Evolutionary conservation across 768 basidiomycete species (phyloP).

Genomic region (Macrolepiota fuliginosa): DNA sequence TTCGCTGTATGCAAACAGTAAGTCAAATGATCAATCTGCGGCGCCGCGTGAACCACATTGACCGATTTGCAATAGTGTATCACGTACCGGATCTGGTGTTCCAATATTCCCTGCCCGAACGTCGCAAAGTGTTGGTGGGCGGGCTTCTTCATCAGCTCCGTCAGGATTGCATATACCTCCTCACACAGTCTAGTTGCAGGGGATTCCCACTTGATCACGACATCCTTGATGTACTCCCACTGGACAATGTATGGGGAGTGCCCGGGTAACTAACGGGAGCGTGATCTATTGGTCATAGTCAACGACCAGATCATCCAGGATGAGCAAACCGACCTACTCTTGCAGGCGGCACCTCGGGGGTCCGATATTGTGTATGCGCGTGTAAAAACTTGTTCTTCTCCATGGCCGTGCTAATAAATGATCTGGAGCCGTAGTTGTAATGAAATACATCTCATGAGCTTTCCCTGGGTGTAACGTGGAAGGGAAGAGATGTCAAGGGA

Average conservation of each 20-base stretch:
- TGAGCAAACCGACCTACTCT: too few species aligned
- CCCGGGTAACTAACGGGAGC: conserved; percentile 68
- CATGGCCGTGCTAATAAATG: too few species aligned
- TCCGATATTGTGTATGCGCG: too few species aligned
- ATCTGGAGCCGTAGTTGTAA: too few species aligned
- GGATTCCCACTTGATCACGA: conserved; percentile 44
- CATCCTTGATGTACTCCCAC: conserved; percentile 40
- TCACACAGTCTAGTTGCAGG: conserved; percentile 49
- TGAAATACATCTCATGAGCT: too few species aligned
- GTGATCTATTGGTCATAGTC: conserved; percentile 51
- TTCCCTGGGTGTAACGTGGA: too few species aligned
- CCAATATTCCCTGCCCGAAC: conserved; percentile 52
- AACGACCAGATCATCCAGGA: neutral
- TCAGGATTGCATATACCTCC: conserved; percentile 32
- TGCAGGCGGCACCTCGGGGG: too few species aligned
- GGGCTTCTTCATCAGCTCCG: conserved; percentile 36
- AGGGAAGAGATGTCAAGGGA: too few species aligned
- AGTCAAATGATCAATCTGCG: conserved; percentile 37
- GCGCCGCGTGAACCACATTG: neutral
- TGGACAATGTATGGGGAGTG: conserved; percentile 66
- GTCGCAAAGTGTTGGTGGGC: conserved; percentile 47
- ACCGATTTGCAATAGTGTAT: neutral
- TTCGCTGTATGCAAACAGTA: conserved; percentile 36
- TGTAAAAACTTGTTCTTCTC: too few species aligned
- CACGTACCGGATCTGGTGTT: conserved; percentile 41